Percentiles rank a stretch among this genome's conserved stretches.
These are phyloP conservation scores for Xylaria sp. DNA, from an alignment of 2,329 filamentous ascomycete species.

Conservation along the genomic window DNA sequence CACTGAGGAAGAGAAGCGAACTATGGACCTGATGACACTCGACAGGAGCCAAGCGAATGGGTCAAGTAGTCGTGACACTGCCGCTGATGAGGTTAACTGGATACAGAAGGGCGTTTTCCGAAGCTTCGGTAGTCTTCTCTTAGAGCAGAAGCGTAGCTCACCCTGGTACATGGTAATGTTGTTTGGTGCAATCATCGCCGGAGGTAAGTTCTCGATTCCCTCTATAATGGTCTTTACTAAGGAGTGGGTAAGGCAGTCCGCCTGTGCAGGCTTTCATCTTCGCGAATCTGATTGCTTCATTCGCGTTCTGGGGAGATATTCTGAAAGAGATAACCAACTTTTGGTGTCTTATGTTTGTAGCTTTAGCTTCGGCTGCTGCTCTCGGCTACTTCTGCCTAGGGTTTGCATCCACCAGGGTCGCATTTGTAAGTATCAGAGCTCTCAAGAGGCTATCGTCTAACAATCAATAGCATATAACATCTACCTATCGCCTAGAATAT, in stretches of 20 bases:
- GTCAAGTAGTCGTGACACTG: neutral
- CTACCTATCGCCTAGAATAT: constrained; percentile 68
- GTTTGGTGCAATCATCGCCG: constrained; percentile 51
- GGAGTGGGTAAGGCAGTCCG: constrained; percentile 51
- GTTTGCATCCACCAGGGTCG: constrained; percentile 58
- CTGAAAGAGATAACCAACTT: constrained; percentile 57
- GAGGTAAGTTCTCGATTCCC: constrained; percentile 42
- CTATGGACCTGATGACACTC: constrained; percentile 54
- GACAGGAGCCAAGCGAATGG: constrained; percentile 54
- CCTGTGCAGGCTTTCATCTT: constrained; percentile 68
- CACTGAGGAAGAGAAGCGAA: constrained; percentile 52
- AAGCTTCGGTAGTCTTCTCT: constrained; percentile 46
- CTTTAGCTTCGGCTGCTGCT: constrained; percentile 65
- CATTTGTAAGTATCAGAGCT: constrained; percentile 50
- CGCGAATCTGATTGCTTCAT: constrained; percentile 60
- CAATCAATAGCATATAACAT: constrained; percentile 56
- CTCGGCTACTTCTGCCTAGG: constrained; percentile 65
- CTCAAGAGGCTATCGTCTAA: constrained; percentile 10
- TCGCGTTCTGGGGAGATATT: constrained; percentile 43
- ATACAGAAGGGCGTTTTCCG: constrained; percentile 43
- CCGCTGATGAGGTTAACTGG: constrained; percentile 25
- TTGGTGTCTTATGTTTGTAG: constrained; percentile 74
- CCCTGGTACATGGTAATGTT: constrained; percentile 48
- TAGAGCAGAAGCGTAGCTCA: constrained; percentile 47
- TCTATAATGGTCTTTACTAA: constrained; percentile 26